These are phyloP conservation scores for Pythium graminicola DNA, from an alignment of 352 stramenopile species.

Conservation along the genomic window DNA sequence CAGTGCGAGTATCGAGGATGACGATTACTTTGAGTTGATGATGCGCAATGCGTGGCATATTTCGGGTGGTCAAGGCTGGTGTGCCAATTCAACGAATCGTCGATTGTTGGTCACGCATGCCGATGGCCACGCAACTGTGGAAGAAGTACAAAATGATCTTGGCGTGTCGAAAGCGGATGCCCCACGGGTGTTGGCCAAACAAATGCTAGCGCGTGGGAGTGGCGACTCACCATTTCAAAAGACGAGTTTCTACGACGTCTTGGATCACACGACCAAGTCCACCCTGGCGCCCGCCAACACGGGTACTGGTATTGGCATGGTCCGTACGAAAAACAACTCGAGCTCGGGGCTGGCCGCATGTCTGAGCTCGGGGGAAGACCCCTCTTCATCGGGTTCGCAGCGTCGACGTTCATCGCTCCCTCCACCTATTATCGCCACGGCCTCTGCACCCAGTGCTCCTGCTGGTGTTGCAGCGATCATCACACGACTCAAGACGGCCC, in stretches of 20 bases:
- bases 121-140: conserved; percentile 42
- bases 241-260: conserved; percentile 46
- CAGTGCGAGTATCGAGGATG: conserved; percentile 81
- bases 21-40: conserved; percentile 92
- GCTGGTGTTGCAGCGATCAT: conserved; percentile 59
- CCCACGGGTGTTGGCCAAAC: conserved; percentile 25
- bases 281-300: background rate
- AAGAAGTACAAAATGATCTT: conserved; percentile 43
- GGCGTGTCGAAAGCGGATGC: conserved; percentile 31
- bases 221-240: conserved; percentile 9
- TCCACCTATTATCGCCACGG: conserved; percentile 1
- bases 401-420: conserved; percentile 7
- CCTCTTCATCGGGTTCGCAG: background rate
- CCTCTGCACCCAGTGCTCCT: conserved; percentile 11
- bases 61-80: conserved; percentile 38
- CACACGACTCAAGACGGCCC: conserved; percentile 30
- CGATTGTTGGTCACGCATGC: conserved; percentile 56
- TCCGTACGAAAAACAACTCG: conserved; percentile 39
- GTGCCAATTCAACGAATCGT: conserved; percentile 52
- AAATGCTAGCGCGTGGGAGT: conserved; percentile 18
- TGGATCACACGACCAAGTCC: conserved; percentile 43
- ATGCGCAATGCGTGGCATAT: conserved; percentile 84
- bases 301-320: conserved; percentile 16
- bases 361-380: conserved; percentile 15
- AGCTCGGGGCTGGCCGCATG: conserved; percentile 51